A percentile compares a stretch with the other conserved stretches of the same genome.
Evolutionary conservation across 2,329 filamentous ascomycete species (phyloP).

Genomic region (Fusarium sambucinum): DNA sequence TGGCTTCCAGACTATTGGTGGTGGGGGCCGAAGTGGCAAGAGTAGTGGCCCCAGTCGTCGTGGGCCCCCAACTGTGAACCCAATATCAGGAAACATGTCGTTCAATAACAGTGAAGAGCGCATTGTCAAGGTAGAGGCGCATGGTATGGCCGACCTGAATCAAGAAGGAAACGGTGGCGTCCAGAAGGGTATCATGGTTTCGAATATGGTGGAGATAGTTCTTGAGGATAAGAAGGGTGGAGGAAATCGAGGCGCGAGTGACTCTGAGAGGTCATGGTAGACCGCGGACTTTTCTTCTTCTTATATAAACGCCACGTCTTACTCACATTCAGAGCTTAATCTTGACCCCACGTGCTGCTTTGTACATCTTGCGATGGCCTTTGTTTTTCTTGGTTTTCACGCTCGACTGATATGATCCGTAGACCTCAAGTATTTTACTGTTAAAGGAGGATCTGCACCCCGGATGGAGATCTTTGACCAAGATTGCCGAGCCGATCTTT

Average conservation of each 20-base stretch:
- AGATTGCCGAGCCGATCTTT: neutral
- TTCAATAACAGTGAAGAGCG: slow-evolving; percentile 55
- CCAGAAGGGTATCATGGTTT: slow-evolving; percentile 55
- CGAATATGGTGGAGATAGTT: slow-evolving; percentile 55
- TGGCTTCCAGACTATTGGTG: slow-evolving; percentile 57
- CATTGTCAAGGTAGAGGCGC: slow-evolving; percentile 59
- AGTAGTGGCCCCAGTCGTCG: slow-evolving; percentile 49
- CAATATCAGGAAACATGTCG: slow-evolving; percentile 53
- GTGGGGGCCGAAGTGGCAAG: slow-evolving; percentile 50
- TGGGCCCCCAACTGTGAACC: slow-evolving; percentile 51
- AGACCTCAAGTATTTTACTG: no score
- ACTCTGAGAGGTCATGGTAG: slow-evolving; percentile 32
- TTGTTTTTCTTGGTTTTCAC: neutral
- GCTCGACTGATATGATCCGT: neutral
- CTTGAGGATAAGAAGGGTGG: slow-evolving; percentile 40
- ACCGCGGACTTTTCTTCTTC: neutral
- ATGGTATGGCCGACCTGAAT: slow-evolving; percentile 47
- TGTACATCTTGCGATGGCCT: neutral
- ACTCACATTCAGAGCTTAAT: neutral
- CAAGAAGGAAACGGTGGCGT: slow-evolving; percentile 28
- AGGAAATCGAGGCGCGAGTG: slow-evolving; percentile 4
- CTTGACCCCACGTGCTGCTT: fast-evolving
- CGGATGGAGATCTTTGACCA: neutral
- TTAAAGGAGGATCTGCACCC: neutral
- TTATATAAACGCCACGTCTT: neutral